Evolutionary conservation across 306 rosid species (phyloP), one percentile per base, ranked within the genome.

Genomic region (Comarum palustre): DNA sequence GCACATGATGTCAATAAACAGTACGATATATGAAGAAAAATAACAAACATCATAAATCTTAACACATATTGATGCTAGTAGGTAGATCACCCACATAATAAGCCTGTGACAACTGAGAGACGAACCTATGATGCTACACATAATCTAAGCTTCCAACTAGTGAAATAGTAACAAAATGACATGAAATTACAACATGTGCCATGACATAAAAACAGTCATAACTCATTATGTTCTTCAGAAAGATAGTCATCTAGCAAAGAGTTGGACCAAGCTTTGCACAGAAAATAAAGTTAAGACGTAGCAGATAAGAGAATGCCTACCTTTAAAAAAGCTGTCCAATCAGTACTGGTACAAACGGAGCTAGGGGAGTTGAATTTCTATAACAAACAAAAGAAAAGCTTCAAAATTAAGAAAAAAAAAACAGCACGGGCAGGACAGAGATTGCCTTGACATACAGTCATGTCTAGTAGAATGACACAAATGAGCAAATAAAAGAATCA

Each of bases 291-390:
- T 67, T 25, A 58, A 20, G 34, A 48, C 45, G 13, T 36, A 74
- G 52, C 10, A 8, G 25, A 25, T 34, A 72, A 64, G 25, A 69
- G 51, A 38, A 41, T 54, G 17, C 68, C 39, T 73, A 86, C 98
- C 97, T 89, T 94, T 27, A 94, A 79, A 78, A 94, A 87, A 68
- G 98, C 89, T 59, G 90, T 76, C 98, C 98, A 93, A 77, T 94
- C 98, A 20, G 84, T 68, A 77, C 87, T 78, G 55, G 96, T 87
- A 73, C 93, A 89, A 69, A 73, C 84, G 50, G 90, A 89, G 88
- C 98, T 94, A 60, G 98, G 97, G 57, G 96, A 89, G 77, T 91
- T 90, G 83, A 94, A 94, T 87, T 94, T 94, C 98, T 94, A 78
- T 66, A 74, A 73, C 12, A 54, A 76, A 86, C 12, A 73, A 69